Base-by-base conservation (phyloP, 2,329 filamentous ascomycete species). In the Phialophora tarda region DNA sequence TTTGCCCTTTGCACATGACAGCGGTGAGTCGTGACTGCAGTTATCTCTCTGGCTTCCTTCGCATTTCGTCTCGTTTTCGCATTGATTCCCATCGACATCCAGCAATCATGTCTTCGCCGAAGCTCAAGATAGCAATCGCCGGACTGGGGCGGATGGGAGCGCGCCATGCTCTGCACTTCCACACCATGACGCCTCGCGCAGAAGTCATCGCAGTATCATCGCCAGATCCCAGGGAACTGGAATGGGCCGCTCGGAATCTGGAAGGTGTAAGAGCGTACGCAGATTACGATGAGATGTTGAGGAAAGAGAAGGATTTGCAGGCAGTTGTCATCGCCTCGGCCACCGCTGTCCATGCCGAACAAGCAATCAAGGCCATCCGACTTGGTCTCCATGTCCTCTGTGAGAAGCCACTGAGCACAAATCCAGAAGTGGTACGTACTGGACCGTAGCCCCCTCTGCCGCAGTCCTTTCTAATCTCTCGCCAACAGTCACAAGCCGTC, bases 261-360 rank as follows among this genome's bases (percentile, higher is more conserved):
- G 81, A 79, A 59, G 85, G 84, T 11, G 82, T 85, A 55, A 82
- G 76, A 60, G 71, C 85, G 24, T 87, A 86, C 77, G 78, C 76
- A 62, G 77, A 84, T 74, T 87, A 82, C 71, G 84, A 86, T 56
- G 80, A 85, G 65, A 85, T 88, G 84, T 78, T 87, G 60, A 80
- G 82, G 75, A 83, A 86, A 66, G 78, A 81, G 67, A 68, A 67
- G 23, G 83, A 83, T 12, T 75, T 87, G 0, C 80, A 86, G 72
- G 85, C 85, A 1, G 83, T 87, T 1, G 81, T 86, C 24, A 77
- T 88, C 30, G 82, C 84, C 1, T 83, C 83, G 4, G 83, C 83
- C 17, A 87, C 85, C 1, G 82, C 81, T 0, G 82, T 83, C 30
- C 85, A 87, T 69, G 84, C 85, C 3, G 81, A 86, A 69, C 83